Base-by-base conservation (phyloP, 2,329 filamentous ascomycete species). In the Paracorniculantispora psalliotae region DNA sequence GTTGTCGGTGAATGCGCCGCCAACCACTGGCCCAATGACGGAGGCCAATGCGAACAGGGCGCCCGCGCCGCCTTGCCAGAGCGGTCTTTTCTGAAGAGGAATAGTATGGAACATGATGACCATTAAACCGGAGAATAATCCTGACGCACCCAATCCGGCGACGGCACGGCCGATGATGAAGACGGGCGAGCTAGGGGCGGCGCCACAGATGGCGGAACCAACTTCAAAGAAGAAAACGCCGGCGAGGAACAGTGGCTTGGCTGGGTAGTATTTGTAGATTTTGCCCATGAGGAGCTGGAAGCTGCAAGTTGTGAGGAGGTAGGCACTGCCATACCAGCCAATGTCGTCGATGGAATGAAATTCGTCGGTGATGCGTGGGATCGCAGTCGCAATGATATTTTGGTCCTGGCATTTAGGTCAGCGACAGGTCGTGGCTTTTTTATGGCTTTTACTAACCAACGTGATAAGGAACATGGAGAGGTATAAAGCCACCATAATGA, bases 191-290 rank as follows among this genome's bases (percentile, higher is more conserved):
- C 19, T 62, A 1, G 61, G 61, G 2, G 62, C 61, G 2, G 59
- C 61, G 8, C 59, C 62, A 43, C 72, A 75, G 19, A 74, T 59
- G 15, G 67, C 66, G 26, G 71, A 74, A 3, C 73, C 73, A n/a
- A 73, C 58, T 56, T 75, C 73, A 44, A 76, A 75, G 33, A 76
- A 55, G 23, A 65, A 52, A 33, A 75, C 67, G 12, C 66, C 62
- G 6, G 50, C 55, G 10, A 75, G 60, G 61, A 69, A 74, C 12
- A 71, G 13, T 3, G 59, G 55, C 43, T 80, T 80, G 61, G 76
- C 74, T 51, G 78, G 73, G 60, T 80, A 81, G 59, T 78, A 78
- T 64, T 76, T 79, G 68, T 79, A 82, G 39, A 81, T 71, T 54
- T 78, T 71, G 25, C 79, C 79, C 64, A 79, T 81, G 17, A 80